A percentile compares a stretch with the other conserved stretches of the same genome.
These are phyloP conservation scores for Fusarium neocosmosporiellum DNA, from an alignment of 2,329 filamentous ascomycete species.

Conservation along the genomic window DNA sequence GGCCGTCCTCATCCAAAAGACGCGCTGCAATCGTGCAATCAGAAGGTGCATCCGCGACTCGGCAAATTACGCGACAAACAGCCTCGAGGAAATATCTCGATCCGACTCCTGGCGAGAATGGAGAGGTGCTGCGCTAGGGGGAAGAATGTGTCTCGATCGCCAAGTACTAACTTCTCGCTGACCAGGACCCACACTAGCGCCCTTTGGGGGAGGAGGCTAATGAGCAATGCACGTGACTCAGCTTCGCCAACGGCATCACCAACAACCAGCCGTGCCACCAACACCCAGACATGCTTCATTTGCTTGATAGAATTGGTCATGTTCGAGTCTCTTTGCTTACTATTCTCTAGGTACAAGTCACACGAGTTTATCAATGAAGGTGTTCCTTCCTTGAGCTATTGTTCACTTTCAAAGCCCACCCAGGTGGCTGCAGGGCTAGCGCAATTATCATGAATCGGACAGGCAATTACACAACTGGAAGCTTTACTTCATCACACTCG, in stretches of 20 bases:
- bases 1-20: conserved; percentile 48
- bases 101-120: conserved; percentile 42
- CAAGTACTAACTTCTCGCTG: conserved; percentile 43
- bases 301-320: background rate
- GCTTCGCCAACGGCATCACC: background rate
- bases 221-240: conserved; percentile 48
- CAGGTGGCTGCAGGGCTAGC: conserved; percentile 31
- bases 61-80: conserved; percentile 38
- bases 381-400: background rate
- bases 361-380: background rate
- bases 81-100: conserved; percentile 37
- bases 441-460: conserved; percentile 18
- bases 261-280: background rate
- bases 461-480: background rate
- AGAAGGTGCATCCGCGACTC: conserved; percentile 36
- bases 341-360: background rate
- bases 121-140: conserved; percentile 46
- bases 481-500: conserved; percentile 1
- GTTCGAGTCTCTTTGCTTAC: background rate
- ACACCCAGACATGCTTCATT: background rate
- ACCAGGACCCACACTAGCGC: conserved; percentile 44
- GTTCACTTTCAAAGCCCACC: conserved; percentile 4
- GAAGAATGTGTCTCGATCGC: conserved; percentile 55
- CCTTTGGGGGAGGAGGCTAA: conserved; percentile 44
- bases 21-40: conserved; percentile 48